These are phyloP conservation scores for Roridomyces roridus DNA, from an alignment of 768 basidiomycete species.

Conservation along the genomic window DNA sequence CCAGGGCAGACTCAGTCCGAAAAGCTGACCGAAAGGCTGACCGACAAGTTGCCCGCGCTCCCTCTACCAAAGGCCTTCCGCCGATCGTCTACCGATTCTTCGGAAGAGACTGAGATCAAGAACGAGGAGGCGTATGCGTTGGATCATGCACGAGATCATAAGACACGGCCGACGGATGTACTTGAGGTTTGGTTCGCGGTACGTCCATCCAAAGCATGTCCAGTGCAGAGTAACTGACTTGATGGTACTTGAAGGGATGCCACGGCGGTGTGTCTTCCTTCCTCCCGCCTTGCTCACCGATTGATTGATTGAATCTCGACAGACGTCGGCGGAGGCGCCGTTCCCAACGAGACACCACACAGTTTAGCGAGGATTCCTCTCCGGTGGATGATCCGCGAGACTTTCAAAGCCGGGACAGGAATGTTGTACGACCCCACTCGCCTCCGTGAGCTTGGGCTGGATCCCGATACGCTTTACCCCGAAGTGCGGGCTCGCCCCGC, in stretches of 20 bases:
- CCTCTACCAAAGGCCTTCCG: background rate
- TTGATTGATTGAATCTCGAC: background rate
- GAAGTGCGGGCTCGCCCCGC: constrained; percentile 44
- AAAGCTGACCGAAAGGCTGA: too few species aligned
- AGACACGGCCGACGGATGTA: constrained; percentile 39
- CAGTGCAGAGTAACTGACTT: background rate
- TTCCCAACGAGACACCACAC: constrained; percentile 50
- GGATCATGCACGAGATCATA: constrained; percentile 20
- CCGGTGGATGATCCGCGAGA: constrained; percentile 78
- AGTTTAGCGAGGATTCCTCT: constrained; percentile 61
- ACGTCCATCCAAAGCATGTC: constrained; percentile 17
- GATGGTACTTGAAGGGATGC: constrained; percentile 47
- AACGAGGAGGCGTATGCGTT: background rate
- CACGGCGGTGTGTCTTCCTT: constrained; percentile 44
- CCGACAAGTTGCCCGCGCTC: too few species aligned
- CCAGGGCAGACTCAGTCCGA: too few species aligned
- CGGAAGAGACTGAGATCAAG: background rate
- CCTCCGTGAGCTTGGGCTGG: constrained; percentile 55
- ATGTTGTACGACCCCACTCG: constrained; percentile 62
- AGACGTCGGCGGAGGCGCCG: constrained; percentile 68
- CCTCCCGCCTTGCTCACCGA: background rate
- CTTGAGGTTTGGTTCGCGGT: constrained; percentile 75
- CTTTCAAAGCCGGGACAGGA: constrained; percentile 63
- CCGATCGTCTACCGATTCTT: too few species aligned
- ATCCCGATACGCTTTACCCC: constrained; percentile 53